These are phyloP conservation scores for Letharia lupina DNA, from an alignment of 495 filamentous ascomycete species.

Conservation along the genomic window DNA sequence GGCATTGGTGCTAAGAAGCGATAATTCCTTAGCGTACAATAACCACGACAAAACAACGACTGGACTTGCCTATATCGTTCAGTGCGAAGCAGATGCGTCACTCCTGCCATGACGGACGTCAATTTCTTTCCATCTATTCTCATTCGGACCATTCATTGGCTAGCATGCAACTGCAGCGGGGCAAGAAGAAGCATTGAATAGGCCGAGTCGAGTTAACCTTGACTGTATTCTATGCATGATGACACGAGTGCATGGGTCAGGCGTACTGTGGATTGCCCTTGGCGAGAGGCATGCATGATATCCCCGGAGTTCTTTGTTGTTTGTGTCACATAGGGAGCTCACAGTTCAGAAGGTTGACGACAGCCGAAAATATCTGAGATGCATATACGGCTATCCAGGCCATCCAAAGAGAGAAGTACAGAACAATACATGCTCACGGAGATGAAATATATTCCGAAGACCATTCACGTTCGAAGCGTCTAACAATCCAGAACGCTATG, in stretches of 20 bases:
- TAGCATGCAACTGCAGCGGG: conserved; percentile 3
- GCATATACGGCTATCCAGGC: neutral
- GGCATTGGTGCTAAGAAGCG: conserved; percentile 7
- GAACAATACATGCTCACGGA: neutral
- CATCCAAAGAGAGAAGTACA: neutral
- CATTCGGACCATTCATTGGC: neutral
- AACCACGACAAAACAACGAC: neutral
- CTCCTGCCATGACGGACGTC: neutral
- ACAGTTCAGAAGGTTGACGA: neutral
- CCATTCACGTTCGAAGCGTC: neutral
- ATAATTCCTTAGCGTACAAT: neutral
- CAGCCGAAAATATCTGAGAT: neutral
- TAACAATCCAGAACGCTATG: neutral
- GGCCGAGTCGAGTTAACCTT: conserved; percentile 4
- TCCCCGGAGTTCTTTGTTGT: conserved; percentile 21
- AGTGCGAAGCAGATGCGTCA: too few species aligned
- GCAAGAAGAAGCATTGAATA: conserved; percentile 27
- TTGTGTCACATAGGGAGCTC: neutral
- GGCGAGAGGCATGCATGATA: conserved; percentile 23
- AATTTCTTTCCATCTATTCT: neutral
- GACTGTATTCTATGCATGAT: conserved; percentile 28
- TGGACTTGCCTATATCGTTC: neutral
- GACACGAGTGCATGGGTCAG: conserved; percentile 30
- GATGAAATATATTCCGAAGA: neutral
- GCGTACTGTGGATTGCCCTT: conserved; percentile 26